Evolutionary conservation across 345 rosid genomes (phyloP), one percentile per base, ranked within the genome.

Genomic region (Melaleuca alternifolia): DNA sequence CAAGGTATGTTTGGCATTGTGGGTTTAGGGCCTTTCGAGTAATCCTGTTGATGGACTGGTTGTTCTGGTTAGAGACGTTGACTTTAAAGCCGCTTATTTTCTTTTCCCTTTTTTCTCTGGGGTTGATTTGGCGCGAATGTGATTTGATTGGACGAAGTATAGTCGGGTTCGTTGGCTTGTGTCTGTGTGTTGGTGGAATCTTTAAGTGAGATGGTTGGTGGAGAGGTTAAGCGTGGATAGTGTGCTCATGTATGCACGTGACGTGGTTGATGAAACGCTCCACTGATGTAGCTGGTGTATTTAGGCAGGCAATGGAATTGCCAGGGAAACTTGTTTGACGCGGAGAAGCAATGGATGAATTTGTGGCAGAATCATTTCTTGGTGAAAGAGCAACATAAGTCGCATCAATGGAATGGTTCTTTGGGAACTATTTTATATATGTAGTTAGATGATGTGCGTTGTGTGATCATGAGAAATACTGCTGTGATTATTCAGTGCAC

Each of bases 1-100:
- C 16, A 96, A 97, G 94, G 96, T 93, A 71, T 28, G 50, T 41
- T 50, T 88, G 65, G 57, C 51, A 57, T 84, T 24, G 50, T 76
- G 83, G 15, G 11, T 54, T 81, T 86, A 10, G 50, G 21, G 41
- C 16, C 30, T 77, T 30, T 37, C 44, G 18, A 24, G n/a, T 87
- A 6, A 20, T 54, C 51, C 28, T 87, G 37, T 46, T 41, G n/a
- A 8, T 87, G 86, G 54, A 37, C 44, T 62, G 65, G 48, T 51
- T 37, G 41, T 84, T 46, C 48, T 82, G 82, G 79, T 86, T 52
- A 23, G 84, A 23, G 46, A 83, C 26, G 61, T 83, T 52, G 18
- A 28, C 52, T 33, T 50, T 5, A 37, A 71, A 71, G 48, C 44
- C 79, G 48, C 48, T 48, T 37, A 33, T 18, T 18, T 33, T 1